Percentiles rank a stretch among this genome's conserved stretches.
Evolutionary conservation across 192 early-diverging fungal genomes (phyloP).

Genomic region (Coemansia erecta): DNA sequence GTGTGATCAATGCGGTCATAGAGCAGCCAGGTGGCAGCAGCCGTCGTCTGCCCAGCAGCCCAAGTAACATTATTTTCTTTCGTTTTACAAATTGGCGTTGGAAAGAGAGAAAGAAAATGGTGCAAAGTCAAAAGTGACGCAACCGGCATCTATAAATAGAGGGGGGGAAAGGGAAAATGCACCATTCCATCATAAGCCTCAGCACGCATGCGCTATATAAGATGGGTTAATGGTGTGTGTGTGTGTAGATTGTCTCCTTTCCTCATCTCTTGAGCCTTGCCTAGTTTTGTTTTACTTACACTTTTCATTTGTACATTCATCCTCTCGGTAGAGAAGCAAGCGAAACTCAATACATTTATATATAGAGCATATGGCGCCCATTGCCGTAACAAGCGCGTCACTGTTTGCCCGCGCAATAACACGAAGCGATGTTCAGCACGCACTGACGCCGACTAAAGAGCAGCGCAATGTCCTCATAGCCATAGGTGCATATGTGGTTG

Average conservation of each 20-base stretch:
- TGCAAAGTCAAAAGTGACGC: too few relatives aligned
- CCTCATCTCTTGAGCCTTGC: too few relatives aligned
- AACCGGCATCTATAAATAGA: not conserved
- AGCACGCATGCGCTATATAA: too few relatives aligned
- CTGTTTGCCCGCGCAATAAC: slow-evolving; percentile 22
- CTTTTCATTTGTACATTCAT: not conserved
- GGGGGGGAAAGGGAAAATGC: not conserved
- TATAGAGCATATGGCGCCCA: not conserved
- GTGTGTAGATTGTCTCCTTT: not conserved
- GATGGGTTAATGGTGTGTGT: too few relatives aligned
- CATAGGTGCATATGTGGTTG: slow-evolving; percentile 66
- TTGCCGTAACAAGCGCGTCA: not conserved
- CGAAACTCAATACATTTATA: too few relatives aligned
- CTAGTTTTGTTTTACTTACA: not conserved
- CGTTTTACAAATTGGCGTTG: too few relatives aligned
- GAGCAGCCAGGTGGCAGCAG: too few relatives aligned
- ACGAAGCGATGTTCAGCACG: slow-evolving; percentile 28
- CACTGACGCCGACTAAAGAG: slow-evolving; percentile 44
- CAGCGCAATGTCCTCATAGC: slow-evolving; percentile 39
- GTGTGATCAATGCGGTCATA: too few relatives aligned
- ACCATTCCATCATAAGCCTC: not conserved
- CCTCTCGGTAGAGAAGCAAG: not conserved
- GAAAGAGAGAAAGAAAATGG: too few relatives aligned
- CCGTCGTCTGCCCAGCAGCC: too few relatives aligned
- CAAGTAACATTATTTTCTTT: too few relatives aligned